Evolutionary conservation across 2,329 filamentous ascomycete species (phyloP).

Genomic region (Pseudonectria foliicola): DNA sequence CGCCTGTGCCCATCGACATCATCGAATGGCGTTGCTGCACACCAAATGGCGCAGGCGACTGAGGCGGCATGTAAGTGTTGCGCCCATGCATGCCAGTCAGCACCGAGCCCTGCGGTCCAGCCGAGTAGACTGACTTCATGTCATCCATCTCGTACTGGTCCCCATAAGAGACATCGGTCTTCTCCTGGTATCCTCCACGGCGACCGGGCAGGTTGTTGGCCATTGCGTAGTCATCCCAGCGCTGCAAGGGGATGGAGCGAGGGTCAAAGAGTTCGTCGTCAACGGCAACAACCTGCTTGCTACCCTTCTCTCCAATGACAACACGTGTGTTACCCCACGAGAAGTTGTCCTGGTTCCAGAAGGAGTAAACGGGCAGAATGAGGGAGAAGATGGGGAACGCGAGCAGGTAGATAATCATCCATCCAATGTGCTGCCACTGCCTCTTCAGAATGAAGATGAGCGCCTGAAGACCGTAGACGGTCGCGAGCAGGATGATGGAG

Average conservation of each 20-base stretch:
- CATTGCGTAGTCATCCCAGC: constrained; percentile 93
- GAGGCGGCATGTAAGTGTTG: constrained; percentile 73
- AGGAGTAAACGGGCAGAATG: constrained; percentile 87
- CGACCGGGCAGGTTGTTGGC: constrained; percentile 85
- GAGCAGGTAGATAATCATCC: constrained; percentile 99
- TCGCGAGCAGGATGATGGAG: constrained; percentile 82
- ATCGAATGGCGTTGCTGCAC: constrained; percentile 63
- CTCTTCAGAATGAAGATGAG: constrained; percentile 94
- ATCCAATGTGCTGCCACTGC: constrained; percentile 97
- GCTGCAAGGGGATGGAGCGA: constrained; percentile 83
- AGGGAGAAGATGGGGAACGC: constrained; percentile 94
- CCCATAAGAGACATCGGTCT: constrained; percentile 57
- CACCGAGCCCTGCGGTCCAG: constrained; percentile 80
- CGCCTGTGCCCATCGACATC: constrained; percentile 54
- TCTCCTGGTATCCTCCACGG: constrained; percentile 64
- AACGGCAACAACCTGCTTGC: constrained; percentile 81
- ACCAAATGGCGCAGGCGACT: constrained; percentile 68
- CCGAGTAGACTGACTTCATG: constrained; percentile 93
- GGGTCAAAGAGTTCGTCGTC: constrained; percentile 85
- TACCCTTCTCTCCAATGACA: constrained; percentile 88
- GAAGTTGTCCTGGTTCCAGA: constrained; percentile 99
- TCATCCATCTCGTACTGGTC: constrained; percentile 96
- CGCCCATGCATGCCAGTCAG: constrained; percentile 73
- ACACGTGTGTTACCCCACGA: constrained; percentile 98
- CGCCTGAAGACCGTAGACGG: constrained; percentile 90